Conservation (phyloP, 2,329 filamentous ascomycete species). For the Fusarium aywerte region DNA sequence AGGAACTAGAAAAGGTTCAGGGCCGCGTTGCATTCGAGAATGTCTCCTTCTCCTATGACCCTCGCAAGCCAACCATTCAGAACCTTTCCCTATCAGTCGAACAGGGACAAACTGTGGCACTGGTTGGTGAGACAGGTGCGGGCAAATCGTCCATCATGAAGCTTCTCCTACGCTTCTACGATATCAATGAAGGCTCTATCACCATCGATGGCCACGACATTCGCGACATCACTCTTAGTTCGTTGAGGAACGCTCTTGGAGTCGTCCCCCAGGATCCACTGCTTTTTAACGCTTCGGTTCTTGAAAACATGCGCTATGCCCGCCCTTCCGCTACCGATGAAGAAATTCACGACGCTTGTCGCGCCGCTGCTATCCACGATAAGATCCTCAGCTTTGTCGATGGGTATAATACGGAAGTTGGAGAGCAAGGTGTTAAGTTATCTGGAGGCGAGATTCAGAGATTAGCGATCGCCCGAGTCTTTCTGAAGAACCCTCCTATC, state of each 20-base stretch:
- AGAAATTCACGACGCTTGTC: slow-evolving; percentile 69
- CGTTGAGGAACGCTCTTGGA: slow-evolving; percentile 67
- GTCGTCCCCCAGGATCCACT: slow-evolving; percentile 73
- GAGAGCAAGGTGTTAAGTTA: slow-evolving; percentile 68
- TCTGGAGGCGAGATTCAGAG: slow-evolving; percentile 68
- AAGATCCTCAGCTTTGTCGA: slow-evolving; percentile 69
- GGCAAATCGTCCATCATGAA: slow-evolving; percentile 72
- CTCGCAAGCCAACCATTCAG: slow-evolving; percentile 61
- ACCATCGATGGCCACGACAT: slow-evolving; percentile 69
- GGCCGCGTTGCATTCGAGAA: slow-evolving; percentile 65
- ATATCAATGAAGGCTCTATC: slow-evolving; percentile 64
- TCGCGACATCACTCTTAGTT: slow-evolving; percentile 66
- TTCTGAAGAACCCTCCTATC: slow-evolving; percentile 66
- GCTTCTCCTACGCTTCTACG: slow-evolving; percentile 70
- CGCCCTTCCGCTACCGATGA: slow-evolving; percentile 68
- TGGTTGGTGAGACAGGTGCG: slow-evolving; percentile 71
- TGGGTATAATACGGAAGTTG: slow-evolving; percentile 59
- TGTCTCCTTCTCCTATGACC: slow-evolving; percentile 66
- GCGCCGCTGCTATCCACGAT: slow-evolving; percentile 71
- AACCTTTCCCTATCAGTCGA: slow-evolving; percentile 60
- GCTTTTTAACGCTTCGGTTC: slow-evolving; percentile 72
- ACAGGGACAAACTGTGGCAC: slow-evolving; percentile 66
- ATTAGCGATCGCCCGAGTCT: slow-evolving; percentile 64
- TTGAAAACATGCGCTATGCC: slow-evolving; percentile 73
- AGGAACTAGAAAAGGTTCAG: slow-evolving; percentile 55